Percentiles rank a stretch among this genome's conserved stretches.
Conservation (phyloP, 768 basidiomycete species). For the Mycena indigotica region DNA sequence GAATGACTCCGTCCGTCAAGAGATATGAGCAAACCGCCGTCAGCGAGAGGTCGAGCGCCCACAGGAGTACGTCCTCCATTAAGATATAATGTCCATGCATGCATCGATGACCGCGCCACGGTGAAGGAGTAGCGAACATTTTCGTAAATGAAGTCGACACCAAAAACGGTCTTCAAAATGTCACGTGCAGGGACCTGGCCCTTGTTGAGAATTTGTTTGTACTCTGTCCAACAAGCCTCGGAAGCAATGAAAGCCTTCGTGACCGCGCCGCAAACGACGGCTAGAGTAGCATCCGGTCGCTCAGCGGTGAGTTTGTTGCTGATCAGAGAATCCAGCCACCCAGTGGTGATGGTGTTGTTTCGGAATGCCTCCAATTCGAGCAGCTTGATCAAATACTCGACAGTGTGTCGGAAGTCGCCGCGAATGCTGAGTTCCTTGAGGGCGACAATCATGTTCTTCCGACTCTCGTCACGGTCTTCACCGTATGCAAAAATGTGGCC, state of each 20-base stretch:
- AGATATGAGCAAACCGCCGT: conserved; percentile 90
- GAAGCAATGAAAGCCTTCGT: conserved; percentile 92
- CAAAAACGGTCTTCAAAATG: conserved; percentile 93
- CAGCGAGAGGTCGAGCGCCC: conserved; percentile 88
- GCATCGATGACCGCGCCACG: conserved; percentile 85
- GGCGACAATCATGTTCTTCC: conserved; percentile 99
- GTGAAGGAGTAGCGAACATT: conserved; percentile 95
- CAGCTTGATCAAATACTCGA: conserved; percentile 98
- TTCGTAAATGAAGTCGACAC: conserved; percentile 97
- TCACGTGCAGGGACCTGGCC: conserved; percentile 97
- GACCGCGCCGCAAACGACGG: conserved; percentile 95
- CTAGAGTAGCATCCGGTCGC: conserved; percentile 88
- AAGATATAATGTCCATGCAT: conserved; percentile 91
- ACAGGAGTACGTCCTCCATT: conserved; percentile 94
- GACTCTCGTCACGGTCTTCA: conserved; percentile 88
- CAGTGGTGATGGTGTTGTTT: conserved; percentile 97
- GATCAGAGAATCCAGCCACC: conserved; percentile 97
- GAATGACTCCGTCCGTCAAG: conserved; percentile 96
- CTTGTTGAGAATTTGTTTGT: conserved; percentile 94
- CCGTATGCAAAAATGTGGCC: conserved; percentile 99
- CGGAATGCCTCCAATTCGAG: conserved; percentile 95
- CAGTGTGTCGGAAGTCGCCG: conserved; percentile 97
- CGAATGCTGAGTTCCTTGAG: conserved; percentile 98
- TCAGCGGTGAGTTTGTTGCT: conserved; percentile 97
- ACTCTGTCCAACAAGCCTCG: conserved; percentile 88